These are phyloP conservation scores for Camellia japonica DNA, from an alignment of 148 eudicot species.

Conservation along the genomic window DNA sequence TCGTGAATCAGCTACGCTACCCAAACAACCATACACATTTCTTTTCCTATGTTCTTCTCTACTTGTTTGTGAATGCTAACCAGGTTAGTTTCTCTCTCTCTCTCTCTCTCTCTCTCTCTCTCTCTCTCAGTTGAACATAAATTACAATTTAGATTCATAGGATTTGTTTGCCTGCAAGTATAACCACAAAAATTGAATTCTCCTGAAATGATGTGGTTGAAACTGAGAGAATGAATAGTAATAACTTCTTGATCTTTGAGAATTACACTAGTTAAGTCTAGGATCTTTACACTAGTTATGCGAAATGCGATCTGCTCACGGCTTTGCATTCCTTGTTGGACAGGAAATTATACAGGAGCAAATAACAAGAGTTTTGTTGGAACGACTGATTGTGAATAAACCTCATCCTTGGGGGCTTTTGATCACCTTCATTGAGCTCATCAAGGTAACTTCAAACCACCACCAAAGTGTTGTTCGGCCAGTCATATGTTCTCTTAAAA, in stretches of 20 bases:
- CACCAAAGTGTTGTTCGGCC: not conserved
- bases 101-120: slow-evolving; percentile 4
- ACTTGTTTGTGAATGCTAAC: slow-evolving; percentile 56
- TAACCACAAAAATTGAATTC: not conserved
- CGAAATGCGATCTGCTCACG: not conserved
- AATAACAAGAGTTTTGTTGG: slow-evolving; percentile 83
- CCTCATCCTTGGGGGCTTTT: slow-evolving; percentile 99
- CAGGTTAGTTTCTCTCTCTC: slow-evolving; percentile 37
- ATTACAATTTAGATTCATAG: not conserved
- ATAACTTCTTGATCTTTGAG: not conserved
- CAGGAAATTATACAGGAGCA: slow-evolving; percentile 92
- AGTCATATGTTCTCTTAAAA: not conserved
- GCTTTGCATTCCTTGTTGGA: not conserved
- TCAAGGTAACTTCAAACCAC: slow-evolving; percentile 48
- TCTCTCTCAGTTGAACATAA: not conserved
- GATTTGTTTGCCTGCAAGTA: not conserved
- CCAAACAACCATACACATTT: slow-evolving; percentile 84
- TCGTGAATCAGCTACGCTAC: slow-evolving; percentile 81
- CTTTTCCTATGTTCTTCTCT: slow-evolving; percentile 68
- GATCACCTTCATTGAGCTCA: slow-evolving; percentile 81
- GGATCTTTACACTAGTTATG: not conserved
- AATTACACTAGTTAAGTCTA: not conserved
- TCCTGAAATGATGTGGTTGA: not conserved
- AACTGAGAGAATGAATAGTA: not conserved
- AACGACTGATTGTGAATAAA: slow-evolving; percentile 72